Evolutionary conservation across 768 basidiomycete genomes (phyloP), one percentile per base, ranked within the genome.

Genomic region (Trametes cinnabarina): DNA sequence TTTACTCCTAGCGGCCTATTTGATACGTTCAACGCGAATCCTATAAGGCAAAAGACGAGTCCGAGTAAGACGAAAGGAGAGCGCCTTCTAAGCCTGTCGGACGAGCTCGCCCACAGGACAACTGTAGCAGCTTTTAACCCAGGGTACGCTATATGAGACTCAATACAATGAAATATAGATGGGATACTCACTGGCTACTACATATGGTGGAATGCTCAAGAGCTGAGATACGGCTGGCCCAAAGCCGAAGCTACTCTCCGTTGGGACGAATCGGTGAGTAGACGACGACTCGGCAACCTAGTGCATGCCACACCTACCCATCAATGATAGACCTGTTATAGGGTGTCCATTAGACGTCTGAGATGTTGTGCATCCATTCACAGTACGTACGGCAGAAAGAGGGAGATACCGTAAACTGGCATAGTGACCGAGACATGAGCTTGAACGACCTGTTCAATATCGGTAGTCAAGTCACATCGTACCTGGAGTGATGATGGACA

Each of bases 171-270:
- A 20, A 22, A n/a, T n/a, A n/a, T n/a, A n/a, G n/a, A n/a, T 11
- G 39, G 15, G 10, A 17, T 1, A 68, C 82, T 37, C 62, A 87
- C 86, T 82, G 11, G 84, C 85, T 43, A 81, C 70, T n/a, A 85
- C 66, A 61, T 87, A 88, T 12, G 85, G 85, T 1, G 86, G 87
- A 0, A 88, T 79, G 4, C 85, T 86, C 35, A 89, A 74, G 4
- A 88, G 73, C 63, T 88, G 84, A 55, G 80, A 83, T 52, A 85
- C 75, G 1, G 83, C 71, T 9, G 80, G 69, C 3, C 77, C 68
- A 65, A 82, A 80, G 3, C 86, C 86, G 52, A 88, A 87, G 22
- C 84, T 85, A n/a, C n/a, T n/a, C n/a, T n/a, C n/a, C n/a, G n/a
- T 17, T 11, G 30, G 23, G n/a, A n/a, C n/a, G n/a, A n/a, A n/a